Percentiles rank a stretch among this genome's conserved stretches.
Evolutionary conservation across 169 alveolate genomes (phyloP).

Genomic region (Cryptosporidium ubiquitum): DNA sequence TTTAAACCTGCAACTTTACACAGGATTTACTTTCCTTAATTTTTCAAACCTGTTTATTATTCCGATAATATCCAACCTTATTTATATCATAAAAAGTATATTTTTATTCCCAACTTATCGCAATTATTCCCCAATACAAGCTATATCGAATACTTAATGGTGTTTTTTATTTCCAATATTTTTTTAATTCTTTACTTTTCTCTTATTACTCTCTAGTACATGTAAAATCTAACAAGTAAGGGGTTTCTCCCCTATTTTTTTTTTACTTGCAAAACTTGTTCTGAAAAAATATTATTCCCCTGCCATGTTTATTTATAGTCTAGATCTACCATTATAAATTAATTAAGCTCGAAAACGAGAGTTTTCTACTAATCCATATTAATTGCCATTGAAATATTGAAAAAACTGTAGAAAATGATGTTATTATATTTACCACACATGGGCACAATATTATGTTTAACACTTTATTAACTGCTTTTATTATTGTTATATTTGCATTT

Average conservation of each 20-base stretch:
- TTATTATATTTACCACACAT: conserved; percentile 28
- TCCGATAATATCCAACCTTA: not conserved
- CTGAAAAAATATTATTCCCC: not conserved
- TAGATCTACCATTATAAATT: conserved; percentile 71
- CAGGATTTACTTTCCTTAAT: not conserved
- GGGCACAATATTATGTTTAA: conserved; percentile 19
- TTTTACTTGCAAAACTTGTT: not conserved
- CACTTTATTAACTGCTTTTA: conserved; percentile 31
- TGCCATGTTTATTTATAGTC: conserved; percentile 54
- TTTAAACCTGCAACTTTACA: not conserved
- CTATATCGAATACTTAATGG: not conserved
- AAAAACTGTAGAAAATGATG: conserved; percentile 52
- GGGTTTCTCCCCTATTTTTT: not conserved
- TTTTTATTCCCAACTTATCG: not conserved
- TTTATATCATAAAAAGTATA: too few species aligned
- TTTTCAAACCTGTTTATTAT: not conserved
- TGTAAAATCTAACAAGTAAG: conserved; percentile 10
- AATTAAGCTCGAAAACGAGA: conserved; percentile 63
- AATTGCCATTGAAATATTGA: conserved; percentile 53
- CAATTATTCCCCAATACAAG: not conserved
- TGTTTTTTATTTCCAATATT: not conserved
- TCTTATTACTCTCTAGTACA: not conserved
- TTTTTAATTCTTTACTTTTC: not conserved
- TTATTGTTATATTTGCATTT: conserved; percentile 21
- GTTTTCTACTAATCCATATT: conserved; percentile 43